A percentile compares a stretch with the other conserved stretches of the same genome.
phyloP scores from a whole-genome alignment of 805 yeast genomes.

The Saturnispora serradocipensis region DNA sequence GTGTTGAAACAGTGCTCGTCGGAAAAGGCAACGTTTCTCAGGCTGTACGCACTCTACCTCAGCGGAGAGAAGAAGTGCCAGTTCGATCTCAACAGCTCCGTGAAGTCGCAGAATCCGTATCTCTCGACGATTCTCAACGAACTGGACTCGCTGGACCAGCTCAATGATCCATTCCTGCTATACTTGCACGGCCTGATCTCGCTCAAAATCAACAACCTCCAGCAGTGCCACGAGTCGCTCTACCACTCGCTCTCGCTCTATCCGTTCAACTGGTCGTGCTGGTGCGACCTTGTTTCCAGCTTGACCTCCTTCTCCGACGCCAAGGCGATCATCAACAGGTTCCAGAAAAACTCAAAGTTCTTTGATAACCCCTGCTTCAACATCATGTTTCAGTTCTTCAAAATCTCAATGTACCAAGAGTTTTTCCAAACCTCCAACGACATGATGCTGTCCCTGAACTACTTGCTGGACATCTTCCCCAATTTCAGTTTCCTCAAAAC shows the following conservation, averaged over 20 bases:
- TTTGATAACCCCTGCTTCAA: slow-evolving; percentile 22
- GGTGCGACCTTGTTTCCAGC: slow-evolving; percentile 70
- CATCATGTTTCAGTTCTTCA: slow-evolving; percentile 42
- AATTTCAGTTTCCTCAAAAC: slow-evolving; percentile 62
- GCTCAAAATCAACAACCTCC: slow-evolving; percentile 50
- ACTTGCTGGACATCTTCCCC: slow-evolving; percentile 53
- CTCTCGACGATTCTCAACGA: slow-evolving; percentile 33
- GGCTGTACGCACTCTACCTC: slow-evolving; percentile 59
- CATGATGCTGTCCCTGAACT: slow-evolving; percentile 40
- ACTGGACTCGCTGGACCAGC: slow-evolving; percentile 27
- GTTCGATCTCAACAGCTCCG: slow-evolving; percentile 52
- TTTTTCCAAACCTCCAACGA: slow-evolving; percentile 59
- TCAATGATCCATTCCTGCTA: slow-evolving; percentile 49
- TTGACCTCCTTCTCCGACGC: slow-evolving; percentile 58
- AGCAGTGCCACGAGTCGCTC: slow-evolving; percentile 52
- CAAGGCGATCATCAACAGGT: slow-evolving; percentile 28
- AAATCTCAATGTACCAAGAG: slow-evolving; percentile 63
- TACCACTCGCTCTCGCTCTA: slow-evolving; percentile 53
- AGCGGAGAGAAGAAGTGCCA: slow-evolving; percentile 70
- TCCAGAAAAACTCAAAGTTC: slow-evolving; percentile 29
- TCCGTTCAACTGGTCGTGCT: slow-evolving; percentile 90
- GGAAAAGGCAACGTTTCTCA: slow-evolving; percentile 48
- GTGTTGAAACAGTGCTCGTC: slow-evolving; percentile 43
- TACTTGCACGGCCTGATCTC: slow-evolving; percentile 66
- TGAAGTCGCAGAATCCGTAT: slow-evolving; percentile 23